These are phyloP conservation scores for Penicillium decumbens DNA, from an alignment of 2,329 filamentous ascomycete species.

Conservation along the genomic window DNA sequence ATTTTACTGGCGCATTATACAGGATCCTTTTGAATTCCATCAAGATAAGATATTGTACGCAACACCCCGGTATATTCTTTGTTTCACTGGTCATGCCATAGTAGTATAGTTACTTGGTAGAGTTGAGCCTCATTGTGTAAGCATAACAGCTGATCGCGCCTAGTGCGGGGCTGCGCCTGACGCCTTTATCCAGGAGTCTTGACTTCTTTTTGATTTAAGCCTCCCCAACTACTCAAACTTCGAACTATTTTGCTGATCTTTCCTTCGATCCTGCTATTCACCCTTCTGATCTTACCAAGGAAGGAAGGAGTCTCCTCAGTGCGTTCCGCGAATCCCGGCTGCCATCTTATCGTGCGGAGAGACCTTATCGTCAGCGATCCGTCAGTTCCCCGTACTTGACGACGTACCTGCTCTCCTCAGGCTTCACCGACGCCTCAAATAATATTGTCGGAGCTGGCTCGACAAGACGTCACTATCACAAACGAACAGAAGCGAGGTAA, in stretches of 20 bases:
- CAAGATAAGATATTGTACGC: constrained; percentile 9
- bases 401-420: background rate
- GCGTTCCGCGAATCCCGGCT: constrained; percentile 4
- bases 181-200: background rate
- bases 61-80: background rate
- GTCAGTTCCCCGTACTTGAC: constrained; percentile 7
- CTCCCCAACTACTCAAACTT: constrained; percentile 2
- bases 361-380: constrained; percentile 19
- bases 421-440: background rate
- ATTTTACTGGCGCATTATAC: constrained; percentile 22
- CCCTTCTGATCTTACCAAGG: background rate
- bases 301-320: background rate
- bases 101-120: background rate
- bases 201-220: background rate
- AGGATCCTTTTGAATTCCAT: constrained; percentile 10
- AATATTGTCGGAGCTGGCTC: background rate
- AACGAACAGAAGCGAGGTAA: background rate
- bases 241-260: background rate
- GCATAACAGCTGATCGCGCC: constrained; percentile 9
- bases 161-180: constrained; percentile 10
- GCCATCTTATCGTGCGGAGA: constrained; percentile 17
- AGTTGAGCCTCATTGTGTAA: background rate
- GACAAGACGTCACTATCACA: background rate
- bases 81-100: background rate
- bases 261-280: no score